phyloP scores from a whole-genome alignment of 169 alveolate genomes.

The Amoebophrya sp. region DNA sequence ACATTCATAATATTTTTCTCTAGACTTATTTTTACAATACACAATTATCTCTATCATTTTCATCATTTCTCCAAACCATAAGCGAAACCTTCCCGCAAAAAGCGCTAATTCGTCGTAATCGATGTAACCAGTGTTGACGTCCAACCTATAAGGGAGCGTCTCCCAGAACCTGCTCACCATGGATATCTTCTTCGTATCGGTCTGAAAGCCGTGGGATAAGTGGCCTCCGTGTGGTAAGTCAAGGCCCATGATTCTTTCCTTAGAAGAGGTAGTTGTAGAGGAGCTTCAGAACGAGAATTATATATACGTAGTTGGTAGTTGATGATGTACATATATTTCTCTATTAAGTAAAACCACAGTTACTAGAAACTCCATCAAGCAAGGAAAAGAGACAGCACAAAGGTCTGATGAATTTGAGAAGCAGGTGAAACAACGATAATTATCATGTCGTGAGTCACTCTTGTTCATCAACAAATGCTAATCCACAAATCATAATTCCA shows the following conservation, averaged over 20 bases:
- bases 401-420: not conserved
- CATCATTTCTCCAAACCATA: too few species aligned
- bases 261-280: too few species aligned
- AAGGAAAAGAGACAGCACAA: not conserved
- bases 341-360: too few species aligned
- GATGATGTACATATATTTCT: too few species aligned
- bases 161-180: slow-evolving; percentile 23
- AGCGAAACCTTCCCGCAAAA: slow-evolving; percentile 67
- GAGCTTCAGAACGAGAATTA: too few species aligned
- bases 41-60: too few species aligned
- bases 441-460: not conserved
- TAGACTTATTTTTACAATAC: too few species aligned
- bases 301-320: too few species aligned
- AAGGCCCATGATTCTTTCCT: slow-evolving; percentile 90
- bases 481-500: too few species aligned
- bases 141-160: slow-evolving; percentile 30
- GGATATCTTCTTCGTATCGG: slow-evolving; percentile 52
- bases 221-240: slow-evolving; percentile 83
- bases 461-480: not conserved
- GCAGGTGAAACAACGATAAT: not conserved
- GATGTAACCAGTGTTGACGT: slow-evolving; percentile 72
- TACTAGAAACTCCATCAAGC: too few species aligned
- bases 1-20: too few species aligned
- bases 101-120: slow-evolving; percentile 83
- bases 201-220: slow-evolving; percentile 68